Conservation (phyloP, 805 yeast genomes). For the Starmerella davenportii region DNA sequence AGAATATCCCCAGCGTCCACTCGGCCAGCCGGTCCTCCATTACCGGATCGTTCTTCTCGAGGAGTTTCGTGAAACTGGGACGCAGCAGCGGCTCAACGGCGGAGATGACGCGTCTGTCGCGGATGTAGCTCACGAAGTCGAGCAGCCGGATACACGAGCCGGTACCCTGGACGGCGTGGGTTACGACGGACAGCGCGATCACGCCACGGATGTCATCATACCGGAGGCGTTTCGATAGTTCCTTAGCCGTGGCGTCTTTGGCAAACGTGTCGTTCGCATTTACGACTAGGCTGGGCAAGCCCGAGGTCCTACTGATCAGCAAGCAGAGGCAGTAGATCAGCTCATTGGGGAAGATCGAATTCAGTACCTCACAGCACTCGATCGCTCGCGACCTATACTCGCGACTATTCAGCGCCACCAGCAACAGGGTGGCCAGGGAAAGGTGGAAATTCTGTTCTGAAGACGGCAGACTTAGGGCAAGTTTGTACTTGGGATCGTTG, state of each 20-base stretch:
- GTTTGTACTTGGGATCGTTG: neutral
- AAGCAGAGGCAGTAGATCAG: slow-evolving; percentile 1
- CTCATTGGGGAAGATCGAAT: slow-evolving; percentile 4
- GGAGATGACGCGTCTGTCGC: slow-evolving; percentile 3
- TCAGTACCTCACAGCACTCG: slow-evolving; percentile 6
- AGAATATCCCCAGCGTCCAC: slow-evolving; percentile 6
- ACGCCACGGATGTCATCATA: neutral
- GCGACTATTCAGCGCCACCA: neutral
- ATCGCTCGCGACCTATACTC: slow-evolving; percentile 1
- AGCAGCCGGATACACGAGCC: slow-evolving; percentile 1
- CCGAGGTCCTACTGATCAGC: neutral
- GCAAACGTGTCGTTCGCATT: neutral
- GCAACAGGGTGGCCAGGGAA: slow-evolving; percentile 3
- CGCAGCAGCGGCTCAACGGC: slow-evolving; percentile 8
- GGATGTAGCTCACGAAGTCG: slow-evolving; percentile 1
- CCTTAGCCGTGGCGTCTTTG: slow-evolving; percentile 1
- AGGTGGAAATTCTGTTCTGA: slow-evolving; percentile 6
- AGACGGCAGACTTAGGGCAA: slow-evolving; percentile 4
- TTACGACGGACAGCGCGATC: slow-evolving; percentile 2
- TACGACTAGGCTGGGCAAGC: neutral
- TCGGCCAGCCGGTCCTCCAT: slow-evolving; percentile 1
- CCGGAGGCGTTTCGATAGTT: slow-evolving; percentile 4
- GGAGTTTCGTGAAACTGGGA: slow-evolving; percentile 2
- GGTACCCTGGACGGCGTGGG: neutral
- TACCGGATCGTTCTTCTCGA: slow-evolving; percentile 2